Base-by-base conservation (phyloP, 177 flowering plant species). In the Vitis hybrid region DNA sequence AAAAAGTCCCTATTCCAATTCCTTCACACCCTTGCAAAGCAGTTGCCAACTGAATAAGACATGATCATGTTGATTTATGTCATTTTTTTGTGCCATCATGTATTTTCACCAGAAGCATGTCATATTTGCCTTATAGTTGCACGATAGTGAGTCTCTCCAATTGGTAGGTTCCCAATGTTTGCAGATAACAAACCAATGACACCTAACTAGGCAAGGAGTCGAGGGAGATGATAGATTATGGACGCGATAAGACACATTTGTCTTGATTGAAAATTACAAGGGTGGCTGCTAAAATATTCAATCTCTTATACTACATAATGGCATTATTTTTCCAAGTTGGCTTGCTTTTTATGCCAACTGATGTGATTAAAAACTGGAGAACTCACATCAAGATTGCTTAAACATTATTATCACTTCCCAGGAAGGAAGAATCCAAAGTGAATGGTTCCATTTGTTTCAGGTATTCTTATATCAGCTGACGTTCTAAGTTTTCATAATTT, bases 1-100 rank as follows among this genome's bases (percentile, higher is more conserved):
- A 75, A 81, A 77, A 87, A 72, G 75, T 81, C 89, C 27, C 91
- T 92, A 55, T 78, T 70, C 32, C 83, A 80, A 52, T 91, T 91
- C 81, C 89, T 93, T 30, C 70, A 19, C 11, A 46, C 75, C 13
- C 77, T 93, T 59, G 91, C 90, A 1, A 90, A 80, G 78, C 82
- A 84, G 58, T 67, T 79, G 69, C 73, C 85, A 21, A 60, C 11
- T 66, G 76, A 75, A 16, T 72, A 78, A 27, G 64, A 59, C 13
- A 3, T 16, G 46, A 46, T 6, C 58, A 11, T 24, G 12, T 27
- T 21, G 11, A 35, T 56, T 30, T 9, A 18, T 49, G n/a, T 32
- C 27, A 56, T 30, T 9, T 49, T 58, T 54, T 13, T 73, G 16
- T 74, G n/a, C n/a, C 24, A 40, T 55, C 13, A 18, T 32, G 32